Evolutionary conservation across 331 rosid genomes (phyloP).

Genomic region (Stylosanthes scabra): DNA sequence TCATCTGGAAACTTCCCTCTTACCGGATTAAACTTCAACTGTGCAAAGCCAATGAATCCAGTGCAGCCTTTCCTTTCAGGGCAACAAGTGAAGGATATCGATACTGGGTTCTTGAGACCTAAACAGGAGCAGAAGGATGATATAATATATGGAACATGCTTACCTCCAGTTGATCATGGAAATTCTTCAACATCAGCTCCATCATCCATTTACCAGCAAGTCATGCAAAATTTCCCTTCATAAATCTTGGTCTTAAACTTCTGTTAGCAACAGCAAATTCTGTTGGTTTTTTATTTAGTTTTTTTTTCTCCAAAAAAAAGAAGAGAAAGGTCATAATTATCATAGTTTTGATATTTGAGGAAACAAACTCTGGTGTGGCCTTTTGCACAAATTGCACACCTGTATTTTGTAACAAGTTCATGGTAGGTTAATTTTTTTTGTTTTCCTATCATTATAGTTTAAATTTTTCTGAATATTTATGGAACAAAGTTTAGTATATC

Average conservation of each 20-base stretch:
- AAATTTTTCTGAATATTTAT: constrained; percentile 1
- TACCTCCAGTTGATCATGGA: constrained; percentile 53
- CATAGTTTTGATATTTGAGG: background rate
- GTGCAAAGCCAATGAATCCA: constrained; percentile 49
- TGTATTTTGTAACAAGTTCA: constrained; percentile 35
- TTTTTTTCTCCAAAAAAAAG: background rate
- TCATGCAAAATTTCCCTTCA: constrained; percentile 62
- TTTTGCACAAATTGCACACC: constrained; percentile 43
- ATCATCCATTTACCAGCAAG: constrained; percentile 45
- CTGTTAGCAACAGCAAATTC: constrained; percentile 28
- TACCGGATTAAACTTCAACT: constrained; percentile 51
- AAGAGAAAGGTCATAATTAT: background rate
- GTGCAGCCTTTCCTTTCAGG: constrained; percentile 60
- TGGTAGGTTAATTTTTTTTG: constrained; percentile 22
- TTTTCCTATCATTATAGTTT: constrained; percentile 21
- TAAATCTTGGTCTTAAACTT: constrained; percentile 30
- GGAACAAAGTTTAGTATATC: background rate
- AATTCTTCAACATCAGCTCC: constrained; percentile 49
- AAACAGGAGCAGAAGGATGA: constrained; percentile 78
- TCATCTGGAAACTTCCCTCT: constrained; percentile 53
- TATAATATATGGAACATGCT: constrained; percentile 42
- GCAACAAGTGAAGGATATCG: constrained; percentile 64
- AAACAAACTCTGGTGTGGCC: constrained; percentile 11
- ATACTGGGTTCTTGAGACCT: constrained; percentile 58
- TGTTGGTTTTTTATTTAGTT: constrained; percentile 24